These are phyloP conservation scores for Tuber borchii DNA, from an alignment of 495 filamentous ascomycete species.

Conservation along the genomic window DNA sequence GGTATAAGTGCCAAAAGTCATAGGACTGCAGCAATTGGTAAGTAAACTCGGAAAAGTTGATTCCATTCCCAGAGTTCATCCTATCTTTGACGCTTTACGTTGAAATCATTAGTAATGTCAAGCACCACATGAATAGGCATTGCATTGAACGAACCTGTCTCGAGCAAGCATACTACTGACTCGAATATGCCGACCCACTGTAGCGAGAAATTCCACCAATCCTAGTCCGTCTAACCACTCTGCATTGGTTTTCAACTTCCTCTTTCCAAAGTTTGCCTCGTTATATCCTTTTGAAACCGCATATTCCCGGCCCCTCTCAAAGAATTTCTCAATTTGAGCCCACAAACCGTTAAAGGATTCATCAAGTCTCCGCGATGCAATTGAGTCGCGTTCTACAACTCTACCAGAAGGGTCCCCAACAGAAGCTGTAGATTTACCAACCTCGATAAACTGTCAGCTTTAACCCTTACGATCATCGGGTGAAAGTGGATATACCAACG, in stretches of 20 bases:
- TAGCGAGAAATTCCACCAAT: slow-evolving; percentile 63
- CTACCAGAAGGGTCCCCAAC: slow-evolving; percentile 85
- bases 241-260: slow-evolving; percentile 68
- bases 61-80: slow-evolving; percentile 72
- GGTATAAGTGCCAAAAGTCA: slow-evolving; percentile 86
- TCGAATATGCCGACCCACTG: slow-evolving; percentile 64
- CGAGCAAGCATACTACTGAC: slow-evolving; percentile 79
- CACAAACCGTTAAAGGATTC: slow-evolving; percentile 71
- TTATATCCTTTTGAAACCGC: slow-evolving; percentile 57
- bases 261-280: slow-evolving; percentile 56
- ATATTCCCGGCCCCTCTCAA: slow-evolving; percentile 60
- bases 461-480: not conserved
- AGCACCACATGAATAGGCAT: not conserved
- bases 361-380: slow-evolving; percentile 52
- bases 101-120: not conserved
- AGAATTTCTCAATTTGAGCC: slow-evolving; percentile 71
- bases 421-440: slow-evolving; percentile 78
- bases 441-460: slow-evolving; percentile 41
- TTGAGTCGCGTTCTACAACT: slow-evolving; percentile 56
- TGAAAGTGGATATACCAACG: slow-evolving; percentile 50
- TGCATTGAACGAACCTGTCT: slow-evolving; percentile 64
- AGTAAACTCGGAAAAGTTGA: slow-evolving; percentile 87
- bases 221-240: slow-evolving; percentile 66
- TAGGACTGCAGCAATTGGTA: slow-evolving; percentile 94
- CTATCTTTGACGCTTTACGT: slow-evolving; percentile 66